Base-by-base conservation (phyloP, 1,284 basidiomycete species). In the Rhodotorula sp. region DNA sequence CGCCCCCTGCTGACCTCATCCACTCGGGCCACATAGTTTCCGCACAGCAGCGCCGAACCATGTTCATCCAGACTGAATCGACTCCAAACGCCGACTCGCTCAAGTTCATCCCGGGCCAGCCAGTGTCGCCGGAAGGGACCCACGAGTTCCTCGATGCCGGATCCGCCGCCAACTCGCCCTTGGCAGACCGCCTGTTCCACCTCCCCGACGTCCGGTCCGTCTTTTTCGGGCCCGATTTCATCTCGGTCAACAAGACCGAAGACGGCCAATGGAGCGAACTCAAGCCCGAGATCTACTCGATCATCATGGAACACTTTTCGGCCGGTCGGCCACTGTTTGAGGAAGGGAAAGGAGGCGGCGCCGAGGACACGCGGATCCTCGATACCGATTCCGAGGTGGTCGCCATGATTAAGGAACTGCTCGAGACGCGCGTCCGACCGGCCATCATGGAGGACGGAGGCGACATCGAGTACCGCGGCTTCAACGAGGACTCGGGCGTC, bases 261-360 rank as follows among this genome's bases (percentile, higher is more conserved):
- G 91, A 91, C 77, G 88, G 89, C 76, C 82, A 87, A 15, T 99
- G 95, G 95, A 83, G 90, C 5, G 87, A 95, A 47, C 83, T 99
- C 76, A 99, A 99, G 81, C 97, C 95, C n/a, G 97, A 99, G 83
- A 89, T 99, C 64, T 99, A 97, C 81, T 91, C 93, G n/a, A 88
- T 89, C 68, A 86, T 99, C 73, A 99, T 99, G 95, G 95, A 99
- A 82, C 90, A 91, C 82, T 99, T 99, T 83, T 93, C 95, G 6
- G 89, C 93, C 15, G 92, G 89, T 0, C 87, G 90, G 73, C 84
- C 90, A 3, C 84, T 99, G 15, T 99, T 99, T 84, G 87, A 90
- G 70, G 83, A 83, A 31, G 77, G 72, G 10, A 60, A 67, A 43
- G 86, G 85, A 38, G 90, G 90, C 16, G 92, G 92, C 0, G 92